A percentile compares a stretch with the other conserved stretches of the same genome.
phyloP scores from a whole-genome alignment of 805 yeast species.

The Candida broadrunensis region DNA sequence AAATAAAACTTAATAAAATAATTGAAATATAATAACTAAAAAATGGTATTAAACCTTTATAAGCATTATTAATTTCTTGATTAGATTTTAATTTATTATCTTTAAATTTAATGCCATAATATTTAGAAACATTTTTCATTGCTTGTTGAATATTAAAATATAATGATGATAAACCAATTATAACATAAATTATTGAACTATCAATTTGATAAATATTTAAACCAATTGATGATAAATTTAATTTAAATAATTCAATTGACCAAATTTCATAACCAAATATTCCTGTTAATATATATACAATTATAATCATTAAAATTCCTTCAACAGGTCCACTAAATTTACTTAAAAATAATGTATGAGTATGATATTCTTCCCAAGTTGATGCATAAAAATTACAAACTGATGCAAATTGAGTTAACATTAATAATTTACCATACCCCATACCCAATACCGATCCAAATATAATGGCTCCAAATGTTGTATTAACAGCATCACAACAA shows the following conservation, averaged over 20 bases:
- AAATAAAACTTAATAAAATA: constrained; percentile 43
- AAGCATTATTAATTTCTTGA: constrained; percentile 40
- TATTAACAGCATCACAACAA: constrained; percentile 70
- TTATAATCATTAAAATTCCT: constrained; percentile 69
- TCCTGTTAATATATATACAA: constrained; percentile 61
- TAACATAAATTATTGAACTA: constrained; percentile 41
- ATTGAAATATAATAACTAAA: constrained; percentile 50
- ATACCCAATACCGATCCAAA: constrained; percentile 74
- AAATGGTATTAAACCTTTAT: constrained; percentile 66
- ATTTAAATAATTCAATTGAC: constrained; percentile 42
- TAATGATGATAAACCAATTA: constrained; percentile 52
- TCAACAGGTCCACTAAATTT: constrained; percentile 93
- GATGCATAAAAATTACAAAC: constrained; percentile 81
- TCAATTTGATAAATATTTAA: constrained; percentile 29
- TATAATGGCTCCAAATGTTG: constrained; percentile 73
- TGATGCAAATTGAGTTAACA: constrained; percentile 68
- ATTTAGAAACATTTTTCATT: constrained; percentile 52
- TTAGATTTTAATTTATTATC: constrained; percentile 20
- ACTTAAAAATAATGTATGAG: constrained; percentile 75
- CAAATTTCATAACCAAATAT: constrained; percentile 67
- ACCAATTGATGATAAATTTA: constrained; percentile 38
- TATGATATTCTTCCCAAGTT: constrained; percentile 95
- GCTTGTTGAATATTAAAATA: constrained; percentile 70
- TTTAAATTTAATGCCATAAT: constrained; percentile 35
- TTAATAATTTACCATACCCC: constrained; percentile 63